Evolutionary conservation across 345 rosid species (phyloP), one percentile per base, ranked within the genome.

Genomic region (Eucalyptus camaldulensis): DNA sequence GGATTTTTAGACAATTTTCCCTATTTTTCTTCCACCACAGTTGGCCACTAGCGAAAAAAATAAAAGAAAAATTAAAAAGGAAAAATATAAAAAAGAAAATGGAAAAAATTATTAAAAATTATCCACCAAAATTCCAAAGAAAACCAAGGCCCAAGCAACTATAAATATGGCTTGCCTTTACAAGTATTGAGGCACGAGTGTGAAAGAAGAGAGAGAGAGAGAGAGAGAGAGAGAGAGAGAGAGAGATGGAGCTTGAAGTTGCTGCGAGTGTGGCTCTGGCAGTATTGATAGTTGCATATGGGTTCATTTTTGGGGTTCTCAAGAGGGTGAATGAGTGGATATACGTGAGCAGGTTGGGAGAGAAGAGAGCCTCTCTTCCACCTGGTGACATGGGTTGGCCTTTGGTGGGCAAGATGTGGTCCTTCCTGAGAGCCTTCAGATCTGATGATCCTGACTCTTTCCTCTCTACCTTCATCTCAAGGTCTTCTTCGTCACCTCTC

Each of bases 341-440:
- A 15, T 90, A 92, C 87, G 91, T 88, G 67, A 91, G 88, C 16
- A 87, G 40, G 22, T 85, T 95, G 72, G 95, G 94, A 11, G 93
- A 87, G 85, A 91, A 88, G 88, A 90, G 29, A 43, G 88, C 45
- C 13, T 89, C 85, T 86, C 92, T 95, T 13, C 94, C 96, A 86
- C 95, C 95, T 8, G 94, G 95, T 13, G 92, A 92, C 83, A 85
- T 93, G 90, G 94, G 94, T 8, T 92, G 92, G 95, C 95, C 94
- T 88, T 47, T 94, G 49, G 44, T 93, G 14, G 94, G 95, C 19
- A 94, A 91, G 51, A 93, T 92, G 96, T 67, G 50, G 88, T 89
- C 94, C 31, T 94, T 94, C 87, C 92, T 91, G 86, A 90, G 76
- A 81, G 91, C 95, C 89, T 93, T 92, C 93, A 94, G 90, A 80